These are phyloP conservation scores for Colletotrichum sp. DNA, from an alignment of 2,329 filamentous ascomycete species.

Conservation along the genomic window DNA sequence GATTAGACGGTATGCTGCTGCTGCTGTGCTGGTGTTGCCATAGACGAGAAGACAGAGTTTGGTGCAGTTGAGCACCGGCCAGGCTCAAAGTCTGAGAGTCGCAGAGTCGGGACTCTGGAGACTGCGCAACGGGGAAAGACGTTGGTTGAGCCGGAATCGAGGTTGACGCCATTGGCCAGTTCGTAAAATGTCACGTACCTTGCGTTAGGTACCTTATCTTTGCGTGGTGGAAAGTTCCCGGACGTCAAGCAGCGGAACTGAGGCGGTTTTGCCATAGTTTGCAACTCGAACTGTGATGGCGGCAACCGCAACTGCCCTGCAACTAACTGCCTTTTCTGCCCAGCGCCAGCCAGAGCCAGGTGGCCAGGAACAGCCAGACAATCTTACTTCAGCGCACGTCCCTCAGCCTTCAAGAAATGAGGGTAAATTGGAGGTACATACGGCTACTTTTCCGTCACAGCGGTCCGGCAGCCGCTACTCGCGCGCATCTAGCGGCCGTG, in stretches of 20 bases:
- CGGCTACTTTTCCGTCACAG: not conserved
- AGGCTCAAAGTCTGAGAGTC: not conserved
- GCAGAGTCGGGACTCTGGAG: not conserved
- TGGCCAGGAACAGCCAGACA: not conserved
- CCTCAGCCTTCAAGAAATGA: not conserved
- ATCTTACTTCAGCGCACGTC: not conserved
- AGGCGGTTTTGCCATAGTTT: not conserved
- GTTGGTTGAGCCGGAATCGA: not conserved
- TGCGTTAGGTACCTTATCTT: not conserved
- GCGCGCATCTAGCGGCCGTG: not conserved
- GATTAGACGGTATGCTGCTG: not conserved
- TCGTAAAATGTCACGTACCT: not conserved
- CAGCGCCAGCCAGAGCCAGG: not conserved
- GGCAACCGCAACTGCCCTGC: not conserved
- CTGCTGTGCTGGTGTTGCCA: not conserved
- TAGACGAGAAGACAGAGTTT: not conserved
- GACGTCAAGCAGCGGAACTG: not conserved
- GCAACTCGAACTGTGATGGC: not conserved
- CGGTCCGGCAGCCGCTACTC: not conserved
- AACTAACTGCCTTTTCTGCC: not conserved
- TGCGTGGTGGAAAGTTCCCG: not conserved
- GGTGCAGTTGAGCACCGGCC: not conserved
- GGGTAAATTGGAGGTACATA: not conserved
- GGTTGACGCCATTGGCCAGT: not conserved
- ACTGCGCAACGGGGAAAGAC: not conserved